Conservation (phyloP, 83 land plant genomes). For the Picea mariana region DNA sequence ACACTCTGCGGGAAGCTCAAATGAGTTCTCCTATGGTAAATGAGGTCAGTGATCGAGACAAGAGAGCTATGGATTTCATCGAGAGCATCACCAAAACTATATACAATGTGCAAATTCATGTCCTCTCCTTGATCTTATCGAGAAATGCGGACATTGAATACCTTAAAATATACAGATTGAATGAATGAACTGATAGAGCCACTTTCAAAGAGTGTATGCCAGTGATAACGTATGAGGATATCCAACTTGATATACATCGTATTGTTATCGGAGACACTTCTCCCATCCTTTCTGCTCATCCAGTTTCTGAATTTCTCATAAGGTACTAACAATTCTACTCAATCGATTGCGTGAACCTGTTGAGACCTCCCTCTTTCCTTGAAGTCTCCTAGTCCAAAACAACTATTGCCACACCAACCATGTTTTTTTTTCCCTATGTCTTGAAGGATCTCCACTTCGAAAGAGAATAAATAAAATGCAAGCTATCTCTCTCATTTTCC, state of each 20-base stretch:
- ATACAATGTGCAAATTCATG: conserved; percentile 39
- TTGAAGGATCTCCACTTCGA: too few relatives aligned
- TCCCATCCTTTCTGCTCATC: conserved; percentile 56
- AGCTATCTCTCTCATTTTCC: too few relatives aligned
- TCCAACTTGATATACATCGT: conserved; percentile 45
- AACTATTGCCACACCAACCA: too few relatives aligned
- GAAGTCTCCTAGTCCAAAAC: too few relatives aligned
- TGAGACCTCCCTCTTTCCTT: too few relatives aligned
- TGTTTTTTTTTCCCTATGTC: too few relatives aligned
- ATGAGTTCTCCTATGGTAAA: neutral
- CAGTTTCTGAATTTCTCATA: conserved; percentile 54
- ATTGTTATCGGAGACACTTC: conserved; percentile 66
- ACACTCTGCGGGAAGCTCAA: too few relatives aligned
- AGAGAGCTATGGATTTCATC: conserved; percentile 44
- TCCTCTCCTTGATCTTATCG: conserved; percentile 59
- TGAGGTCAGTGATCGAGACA: neutral
- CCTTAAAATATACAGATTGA: conserved; percentile 53
- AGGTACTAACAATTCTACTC: conserved; percentile 19
- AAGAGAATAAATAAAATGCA: too few relatives aligned
- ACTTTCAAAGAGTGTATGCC: conserved; percentile 66
- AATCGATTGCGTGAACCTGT: too few relatives aligned
- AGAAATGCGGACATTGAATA: conserved; percentile 65
- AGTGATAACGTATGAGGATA: conserved; percentile 63
- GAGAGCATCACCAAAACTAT: conserved; percentile 58
- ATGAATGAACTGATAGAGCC: conserved; percentile 46